Conservation (phyloP, 768 basidiomycete genomes). For the Serendipita indica region DNA sequence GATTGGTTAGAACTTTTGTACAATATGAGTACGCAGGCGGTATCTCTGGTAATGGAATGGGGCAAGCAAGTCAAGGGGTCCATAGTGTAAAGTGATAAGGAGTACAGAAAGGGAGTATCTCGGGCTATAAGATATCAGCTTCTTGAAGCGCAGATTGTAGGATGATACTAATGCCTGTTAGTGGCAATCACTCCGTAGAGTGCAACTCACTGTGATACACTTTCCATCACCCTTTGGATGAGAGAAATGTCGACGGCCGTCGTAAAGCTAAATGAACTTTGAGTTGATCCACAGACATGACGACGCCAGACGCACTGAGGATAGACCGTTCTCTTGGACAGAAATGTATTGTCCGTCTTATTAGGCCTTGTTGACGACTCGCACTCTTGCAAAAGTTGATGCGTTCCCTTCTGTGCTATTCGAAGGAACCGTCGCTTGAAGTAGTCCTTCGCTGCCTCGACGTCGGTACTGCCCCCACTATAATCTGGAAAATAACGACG, state of each 20-base stretch:
- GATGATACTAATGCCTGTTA: too few species aligned
- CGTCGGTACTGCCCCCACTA: constrained; percentile 34
- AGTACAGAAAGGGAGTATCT: too few species aligned
- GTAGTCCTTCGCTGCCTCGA: constrained; percentile 69
- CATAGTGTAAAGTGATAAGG: too few species aligned
- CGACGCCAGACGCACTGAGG: background rate
- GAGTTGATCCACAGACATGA: background rate
- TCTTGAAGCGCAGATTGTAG: too few species aligned
- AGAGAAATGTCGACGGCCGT: background rate
- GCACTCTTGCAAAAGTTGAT: background rate
- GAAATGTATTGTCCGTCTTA: background rate
- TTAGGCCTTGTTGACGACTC: background rate
- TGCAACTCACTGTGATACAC: background rate
- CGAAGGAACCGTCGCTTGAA: constrained; percentile 76
- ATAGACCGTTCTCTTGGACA: background rate
- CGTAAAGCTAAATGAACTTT: background rate
- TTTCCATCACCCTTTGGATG: background rate
- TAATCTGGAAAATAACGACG: constrained; percentile 85
- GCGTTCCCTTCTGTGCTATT: constrained; percentile 55
- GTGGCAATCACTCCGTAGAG: too few species aligned
- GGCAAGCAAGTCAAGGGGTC: too few species aligned
- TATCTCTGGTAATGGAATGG: too few species aligned
- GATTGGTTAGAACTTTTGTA: too few species aligned
- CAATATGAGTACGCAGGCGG: too few species aligned
- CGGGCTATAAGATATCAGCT: too few species aligned